Base-by-base conservation (phyloP, 2,329 filamentous ascomycete species). In the Phialemonium atrogriseum region DNA sequence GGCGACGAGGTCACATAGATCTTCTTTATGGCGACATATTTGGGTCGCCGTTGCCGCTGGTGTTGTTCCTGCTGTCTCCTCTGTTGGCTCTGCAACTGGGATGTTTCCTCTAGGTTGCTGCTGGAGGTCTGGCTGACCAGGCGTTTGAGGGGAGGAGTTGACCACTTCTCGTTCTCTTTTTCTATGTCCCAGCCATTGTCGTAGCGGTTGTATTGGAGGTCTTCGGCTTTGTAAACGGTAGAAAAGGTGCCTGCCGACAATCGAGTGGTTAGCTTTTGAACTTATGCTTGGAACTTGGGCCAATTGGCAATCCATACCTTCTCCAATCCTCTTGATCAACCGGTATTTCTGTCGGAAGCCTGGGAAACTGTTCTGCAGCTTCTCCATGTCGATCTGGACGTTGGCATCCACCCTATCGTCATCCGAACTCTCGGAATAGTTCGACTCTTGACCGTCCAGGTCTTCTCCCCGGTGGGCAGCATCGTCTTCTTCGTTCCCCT, bases 1-100 rank as follows among this genome's bases (percentile, higher is more conserved):
- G 91, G 91, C 44, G 87, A 95, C 40, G 88, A 95, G 1, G 93
- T 98, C 42, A 96, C 91, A 56, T 98, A 98, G 46, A 98, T 98
- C 64, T 98, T 98, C 64, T 98, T 98, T 58, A 98, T 84, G 13
- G 93, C 91, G 40, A 98, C 93, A 50, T 81, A 96, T 52, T 82
- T 84, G 15, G 81, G 67, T 43, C 63, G 70, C 30, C 61, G 63
- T 33, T 61, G 62, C 24, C 55, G 55, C 14, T 46, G 51, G 13
- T 51, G 44, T 32, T 54, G 47, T 23, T 49, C 48, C 24, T 27
- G 46, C 39, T 30, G 47, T 27, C 29, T 42, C 38, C 18, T 39
- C 13, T 30, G 12, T 24, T 9, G 13, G 24, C 24, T 9, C 7
- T 8, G 24, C 9, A 7, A 10, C 30, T 37, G 44, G 16, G 28